Conservation (phyloP, 176 grass and related monocot genomes). For the Triticum turgidum region DNA sequence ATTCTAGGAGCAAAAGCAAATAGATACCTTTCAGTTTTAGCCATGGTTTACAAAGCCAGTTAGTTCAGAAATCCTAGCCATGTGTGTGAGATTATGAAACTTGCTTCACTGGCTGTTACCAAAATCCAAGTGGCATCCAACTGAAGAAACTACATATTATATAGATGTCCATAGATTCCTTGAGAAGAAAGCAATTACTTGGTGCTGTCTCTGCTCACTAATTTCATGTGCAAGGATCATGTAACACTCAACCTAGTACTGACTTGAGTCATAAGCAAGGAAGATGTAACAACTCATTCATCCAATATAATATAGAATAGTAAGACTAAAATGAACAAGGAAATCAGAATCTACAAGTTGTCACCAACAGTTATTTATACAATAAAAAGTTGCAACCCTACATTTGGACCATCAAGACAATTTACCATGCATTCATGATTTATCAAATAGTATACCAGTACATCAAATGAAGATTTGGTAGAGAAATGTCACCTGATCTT, state of each 20-base stretch:
- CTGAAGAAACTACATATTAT: neutral
- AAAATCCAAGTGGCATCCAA: constrained; percentile 11
- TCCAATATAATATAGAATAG: constrained; percentile 18
- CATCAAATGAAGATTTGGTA: neutral
- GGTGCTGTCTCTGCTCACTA: neutral
- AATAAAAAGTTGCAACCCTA: neutral
- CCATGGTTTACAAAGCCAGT: neutral
- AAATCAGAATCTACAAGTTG: neutral
- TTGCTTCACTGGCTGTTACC: neutral
- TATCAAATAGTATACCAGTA: neutral
- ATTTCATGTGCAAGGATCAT: constrained; percentile 26
- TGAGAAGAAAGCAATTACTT: neutral
- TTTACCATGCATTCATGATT: neutral
- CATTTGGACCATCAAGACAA: neutral
- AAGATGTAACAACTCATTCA: constrained; percentile 27
- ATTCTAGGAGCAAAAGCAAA: neutral
- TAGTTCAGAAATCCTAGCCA: neutral
- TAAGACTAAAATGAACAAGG: neutral
- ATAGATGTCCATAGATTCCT: neutral
- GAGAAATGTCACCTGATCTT: constrained; percentile 66
- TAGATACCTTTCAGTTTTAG: neutral
- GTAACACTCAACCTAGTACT: constrained; percentile 24
- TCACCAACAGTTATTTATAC: neutral
- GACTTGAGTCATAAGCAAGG: constrained; percentile 29
- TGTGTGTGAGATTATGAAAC: neutral